Evolutionary conservation across 2,329 filamentous ascomycete species (phyloP), one percentile per base, ranked within the genome.

Genomic region (Aureobasidium sp.): DNA sequence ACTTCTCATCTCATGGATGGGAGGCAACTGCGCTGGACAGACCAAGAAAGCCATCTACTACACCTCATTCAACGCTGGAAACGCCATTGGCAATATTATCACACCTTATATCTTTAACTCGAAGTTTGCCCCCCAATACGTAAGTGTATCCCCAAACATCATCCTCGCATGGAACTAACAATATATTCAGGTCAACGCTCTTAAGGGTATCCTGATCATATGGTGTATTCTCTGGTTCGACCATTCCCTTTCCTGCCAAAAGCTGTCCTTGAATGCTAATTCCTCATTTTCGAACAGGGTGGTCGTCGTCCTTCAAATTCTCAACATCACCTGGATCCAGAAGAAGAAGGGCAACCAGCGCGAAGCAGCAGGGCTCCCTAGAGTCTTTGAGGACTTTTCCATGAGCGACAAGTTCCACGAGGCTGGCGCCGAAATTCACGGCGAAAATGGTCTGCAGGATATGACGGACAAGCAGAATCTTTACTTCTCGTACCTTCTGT

Each of bases 381-480:
- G 61, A 48, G 24, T 15, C 5, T 19, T 63, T 14, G 56, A 60
- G 29, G 61, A 63, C 24, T 42, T 54, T 19, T 63, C 61, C 11
- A 63, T 63, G 61, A 56, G 33, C 35, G 17, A 22, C 29, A 33
- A 63, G 19, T 63, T 48, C 56, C 61, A 63, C 24, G 62, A 61
- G 37, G 57, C 58, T 39, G 62, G 62, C 19, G 39, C 62, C 6
- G 62, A 63, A 27, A 24, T 61, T 7, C 56, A 59, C 15, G 44
- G 56, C 31, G 56, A 59, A 33, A 48, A 48, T 19, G 62, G 62
- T 33, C 40, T 53, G 42, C 48, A 63, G 27, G 62, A 61, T 27
- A 60, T 65, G 60, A 65, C 64, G 3, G 64, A 65, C 47, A 62
- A 61, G 60, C 60, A 65, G 45, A 65, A 65, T 33, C 56, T 53